These are phyloP conservation scores for Daedalea quercina DNA, from an alignment of 768 basidiomycete genomes.

Conservation along the genomic window DNA sequence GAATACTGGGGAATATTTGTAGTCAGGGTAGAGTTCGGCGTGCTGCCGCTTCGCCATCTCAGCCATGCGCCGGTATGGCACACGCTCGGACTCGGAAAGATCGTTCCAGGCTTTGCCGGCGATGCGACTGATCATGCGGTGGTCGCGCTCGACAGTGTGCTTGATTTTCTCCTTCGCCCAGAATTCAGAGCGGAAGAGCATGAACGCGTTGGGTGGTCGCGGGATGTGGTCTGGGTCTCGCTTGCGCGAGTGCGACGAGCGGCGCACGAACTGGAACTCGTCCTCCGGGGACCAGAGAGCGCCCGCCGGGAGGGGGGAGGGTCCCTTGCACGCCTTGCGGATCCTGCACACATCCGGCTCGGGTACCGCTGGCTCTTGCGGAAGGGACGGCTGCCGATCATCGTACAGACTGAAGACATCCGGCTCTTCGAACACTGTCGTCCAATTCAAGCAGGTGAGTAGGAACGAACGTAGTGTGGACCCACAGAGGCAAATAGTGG, in stretches of 20 bases:
- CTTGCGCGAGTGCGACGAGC: conserved; percentile 36
- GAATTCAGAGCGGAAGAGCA: conserved; percentile 69
- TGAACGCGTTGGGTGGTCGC: conserved; percentile 83
- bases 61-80: conserved; percentile 41
- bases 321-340: neutral
- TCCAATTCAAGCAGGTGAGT: conserved; percentile 27
- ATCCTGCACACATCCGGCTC: conserved; percentile 7
- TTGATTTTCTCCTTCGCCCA: conserved; percentile 47
- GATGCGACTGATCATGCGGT: conserved; percentile 67
- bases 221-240: conserved; percentile 46
- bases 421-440: conserved; percentile 22
- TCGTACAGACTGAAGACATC: conserved; percentile 25
- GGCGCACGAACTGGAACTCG: conserved; percentile 19
- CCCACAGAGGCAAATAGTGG: conserved; percentile 14
- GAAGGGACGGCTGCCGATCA: conserved; percentile 13
- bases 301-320: conserved; percentile 2
- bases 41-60: conserved; percentile 41
- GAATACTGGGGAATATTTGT: conserved; percentile 53
- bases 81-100: conserved; percentile 39
- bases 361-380: conserved; percentile 4
- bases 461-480: conserved; percentile 19
- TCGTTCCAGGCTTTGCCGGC: conserved; percentile 66
- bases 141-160: conserved; percentile 52
- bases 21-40: conserved; percentile 45
- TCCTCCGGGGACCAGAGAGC: neutral